These are phyloP conservation scores for Phytophthora megakarya DNA, from an alignment of 352 stramenopile species.

Conservation along the genomic window DNA sequence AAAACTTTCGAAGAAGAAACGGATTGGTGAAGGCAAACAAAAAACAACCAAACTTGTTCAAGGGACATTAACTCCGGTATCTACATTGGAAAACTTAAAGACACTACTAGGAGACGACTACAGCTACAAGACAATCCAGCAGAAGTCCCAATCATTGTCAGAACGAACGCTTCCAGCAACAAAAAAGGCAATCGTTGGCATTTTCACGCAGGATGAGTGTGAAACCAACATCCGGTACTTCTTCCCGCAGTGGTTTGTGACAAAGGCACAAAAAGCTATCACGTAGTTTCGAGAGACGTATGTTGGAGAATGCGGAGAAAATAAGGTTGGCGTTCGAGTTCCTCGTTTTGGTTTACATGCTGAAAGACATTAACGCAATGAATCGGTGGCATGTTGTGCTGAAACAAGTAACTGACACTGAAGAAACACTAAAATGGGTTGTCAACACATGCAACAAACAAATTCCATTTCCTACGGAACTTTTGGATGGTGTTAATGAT, in stretches of 20 bases:
- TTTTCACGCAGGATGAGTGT: background rate
- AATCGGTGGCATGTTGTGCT: background rate
- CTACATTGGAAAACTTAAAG: background rate
- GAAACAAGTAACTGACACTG: background rate
- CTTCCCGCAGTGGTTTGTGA: constrained; percentile 1
- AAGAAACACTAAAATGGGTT: background rate
- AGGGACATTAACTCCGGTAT: constrained; percentile 1
- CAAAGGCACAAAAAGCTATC: constrained; percentile 4
- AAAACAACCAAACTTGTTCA: constrained; percentile 1
- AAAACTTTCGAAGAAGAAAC: background rate
- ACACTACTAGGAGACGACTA: background rate
- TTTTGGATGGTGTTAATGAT: too few species aligned
- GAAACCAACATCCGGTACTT: background rate
- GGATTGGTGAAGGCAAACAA: background rate
- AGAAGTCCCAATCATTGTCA: background rate
- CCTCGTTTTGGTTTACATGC: constrained; percentile 8
- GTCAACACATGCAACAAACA: constrained; percentile 4
- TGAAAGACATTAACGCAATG: background rate
- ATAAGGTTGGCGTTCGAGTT: background rate
- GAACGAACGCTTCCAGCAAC: background rate
- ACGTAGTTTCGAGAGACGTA: background rate
- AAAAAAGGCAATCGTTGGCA: constrained; percentile 5
- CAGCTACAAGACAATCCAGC: background rate
- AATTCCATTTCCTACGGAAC: too few species aligned
- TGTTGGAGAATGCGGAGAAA: background rate